Percentiles rank a stretch among this genome's conserved stretches.
These are phyloP conservation scores for Gypsophila paniculata DNA, from an alignment of 179 eudicot genomes.

Conservation along the genomic window DNA sequence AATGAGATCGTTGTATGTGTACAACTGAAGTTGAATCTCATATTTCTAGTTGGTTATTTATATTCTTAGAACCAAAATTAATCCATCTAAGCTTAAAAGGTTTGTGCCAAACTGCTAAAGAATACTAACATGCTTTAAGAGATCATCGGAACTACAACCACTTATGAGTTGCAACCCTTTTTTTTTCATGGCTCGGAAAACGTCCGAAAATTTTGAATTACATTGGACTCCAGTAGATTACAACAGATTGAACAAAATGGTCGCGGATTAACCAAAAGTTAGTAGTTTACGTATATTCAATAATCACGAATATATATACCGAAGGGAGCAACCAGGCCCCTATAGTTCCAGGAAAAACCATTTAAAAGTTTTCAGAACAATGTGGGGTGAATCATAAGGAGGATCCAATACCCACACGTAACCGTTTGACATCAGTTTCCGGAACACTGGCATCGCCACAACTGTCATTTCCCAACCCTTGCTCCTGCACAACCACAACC, in stretches of 20 bases:
- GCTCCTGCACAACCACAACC: constrained; percentile 29
- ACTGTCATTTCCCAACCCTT: constrained; percentile 27
- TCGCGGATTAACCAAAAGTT: constrained; percentile 15
- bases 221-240: background rate
- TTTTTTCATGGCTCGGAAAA: no score
- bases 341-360: background rate
- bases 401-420: constrained; percentile 28
- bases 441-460: constrained; percentile 61
- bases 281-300: constrained; percentile 4
- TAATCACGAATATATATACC: constrained; percentile 21
- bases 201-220: background rate
- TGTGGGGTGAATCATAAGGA: constrained; percentile 1
- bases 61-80: background rate
- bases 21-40: no score
- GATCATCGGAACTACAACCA: background rate
- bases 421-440: constrained; percentile 54
- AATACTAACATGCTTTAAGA: no score
- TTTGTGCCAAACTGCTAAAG: background rate
- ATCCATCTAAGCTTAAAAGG: background rate
- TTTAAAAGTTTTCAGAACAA: background rate
- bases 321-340: constrained; percentile 10
- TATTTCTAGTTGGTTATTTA: no score
- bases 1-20: background rate
- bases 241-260: constrained; percentile 13
- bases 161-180: background rate